Evolutionary conservation across 2,329 filamentous ascomycete species (phyloP).

Genomic region (Fusarium paranaense): DNA sequence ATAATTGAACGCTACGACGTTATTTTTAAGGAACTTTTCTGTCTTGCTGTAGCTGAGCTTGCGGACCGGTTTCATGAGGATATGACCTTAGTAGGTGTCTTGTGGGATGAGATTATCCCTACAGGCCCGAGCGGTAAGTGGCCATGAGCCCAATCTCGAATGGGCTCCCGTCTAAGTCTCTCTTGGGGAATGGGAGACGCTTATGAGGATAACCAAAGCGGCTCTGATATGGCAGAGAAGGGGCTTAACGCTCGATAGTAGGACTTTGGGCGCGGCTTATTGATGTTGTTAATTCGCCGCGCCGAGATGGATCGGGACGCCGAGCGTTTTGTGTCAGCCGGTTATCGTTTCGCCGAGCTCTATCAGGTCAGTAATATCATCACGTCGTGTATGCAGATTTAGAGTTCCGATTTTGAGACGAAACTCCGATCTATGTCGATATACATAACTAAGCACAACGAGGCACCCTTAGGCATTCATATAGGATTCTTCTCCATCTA

Average conservation of each 20-base stretch:
- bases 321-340: slow-evolving; percentile 73
- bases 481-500: slow-evolving; percentile 69
- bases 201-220: slow-evolving; percentile 35
- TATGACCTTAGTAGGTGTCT: slow-evolving; percentile 71
- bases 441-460: slow-evolving; percentile 61
- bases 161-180: slow-evolving; percentile 20
- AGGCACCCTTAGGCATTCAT: slow-evolving; percentile 65
- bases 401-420: slow-evolving; percentile 67
- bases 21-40: slow-evolving; percentile 86
- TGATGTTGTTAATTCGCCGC: slow-evolving; percentile 82
- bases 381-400: slow-evolving; percentile 79
- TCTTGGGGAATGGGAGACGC: slow-evolving; percentile 11
- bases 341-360: slow-evolving; percentile 81
- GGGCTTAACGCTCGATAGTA: slow-evolving; percentile 46
- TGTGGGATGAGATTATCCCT: slow-evolving; percentile 81
- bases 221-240: slow-evolving; percentile 56
- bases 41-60: slow-evolving; percentile 78
- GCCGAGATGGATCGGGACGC: slow-evolving; percentile 69
- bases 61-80: slow-evolving; percentile 74
- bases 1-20: slow-evolving; percentile 77
- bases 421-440: slow-evolving; percentile 74
- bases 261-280: slow-evolving; percentile 75
- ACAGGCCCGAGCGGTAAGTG: slow-evolving; percentile 62
- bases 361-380: slow-evolving; percentile 77
- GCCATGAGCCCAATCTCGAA: slow-evolving; percentile 25